Evolutionary conservation across 352 stramenopile genomes (phyloP).

Genomic region (Pythium brassicae): DNA sequence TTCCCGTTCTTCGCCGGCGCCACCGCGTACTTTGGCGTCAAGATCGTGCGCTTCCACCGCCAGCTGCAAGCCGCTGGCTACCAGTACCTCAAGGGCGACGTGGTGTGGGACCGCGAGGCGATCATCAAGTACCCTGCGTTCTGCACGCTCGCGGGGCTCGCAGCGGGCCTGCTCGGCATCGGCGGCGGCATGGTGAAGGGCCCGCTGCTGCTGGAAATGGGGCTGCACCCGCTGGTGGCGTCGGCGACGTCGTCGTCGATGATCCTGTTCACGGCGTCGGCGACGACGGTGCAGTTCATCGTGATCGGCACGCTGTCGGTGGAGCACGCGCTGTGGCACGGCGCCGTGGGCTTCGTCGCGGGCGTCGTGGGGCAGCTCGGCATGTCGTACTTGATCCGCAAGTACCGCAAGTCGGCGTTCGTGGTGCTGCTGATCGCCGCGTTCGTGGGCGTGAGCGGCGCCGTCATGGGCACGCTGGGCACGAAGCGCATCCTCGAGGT

Average conservation of each 20-base stretch:
- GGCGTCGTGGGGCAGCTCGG: conserved; percentile 90
- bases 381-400: conserved; percentile 90
- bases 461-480: conserved; percentile 72
- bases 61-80: conserved; percentile 76
- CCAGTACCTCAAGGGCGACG: conserved; percentile 94
- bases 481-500: conserved; percentile 45
- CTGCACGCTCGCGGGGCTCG: conserved; percentile 66
- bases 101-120: conserved; percentile 90
- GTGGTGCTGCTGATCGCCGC: conserved; percentile 73
- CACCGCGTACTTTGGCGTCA: conserved; percentile 74
- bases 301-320: conserved; percentile 90
- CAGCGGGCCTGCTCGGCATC: conserved; percentile 80
- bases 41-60: conserved; percentile 56
- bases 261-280: conserved; percentile 93
- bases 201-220: conserved; percentile 88
- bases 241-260: conserved; percentile 89
- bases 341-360: conserved; percentile 89
- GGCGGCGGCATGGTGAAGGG: conserved; percentile 91
- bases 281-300: conserved; percentile 94
- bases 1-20: conserved; percentile 69
- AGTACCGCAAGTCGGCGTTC: conserved; percentile 82
- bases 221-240: conserved; percentile 81
- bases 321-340: conserved; percentile 90
- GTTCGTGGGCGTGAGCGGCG: conserved; percentile 66
- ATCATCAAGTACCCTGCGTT: conserved; percentile 83